phyloP scores from a whole-genome alignment of 2,329 filamentous ascomycete species.

The Elsinoe batatas region DNA sequence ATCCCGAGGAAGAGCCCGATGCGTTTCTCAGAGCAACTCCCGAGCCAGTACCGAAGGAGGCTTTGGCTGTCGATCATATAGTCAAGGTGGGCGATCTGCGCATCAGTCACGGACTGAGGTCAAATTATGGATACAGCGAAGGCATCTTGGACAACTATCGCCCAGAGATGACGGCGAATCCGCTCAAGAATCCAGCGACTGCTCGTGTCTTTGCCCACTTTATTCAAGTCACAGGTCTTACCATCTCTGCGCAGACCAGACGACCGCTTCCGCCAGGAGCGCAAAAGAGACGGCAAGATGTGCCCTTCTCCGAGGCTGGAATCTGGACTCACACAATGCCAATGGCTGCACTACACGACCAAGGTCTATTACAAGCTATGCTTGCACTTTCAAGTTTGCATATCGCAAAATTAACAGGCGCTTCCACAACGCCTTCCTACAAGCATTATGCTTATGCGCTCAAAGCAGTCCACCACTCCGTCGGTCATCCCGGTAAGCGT shows the following conservation, averaged over 20 bases:
- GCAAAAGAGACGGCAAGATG: constrained; percentile 37
- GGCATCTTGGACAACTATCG: constrained; percentile 38
- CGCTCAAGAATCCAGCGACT: constrained; percentile 69
- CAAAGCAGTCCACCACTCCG: constrained; percentile 64
- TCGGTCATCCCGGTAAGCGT: constrained; percentile 58
- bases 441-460: constrained; percentile 88
- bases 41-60: background rate
- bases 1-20: constrained; percentile 38
- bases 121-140: constrained; percentile 17
- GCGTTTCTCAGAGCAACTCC: constrained; percentile 9
- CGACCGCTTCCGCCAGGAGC: constrained; percentile 59
- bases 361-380: constrained; percentile 83
- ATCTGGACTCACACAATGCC: constrained; percentile 69
- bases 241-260: constrained; percentile 72
- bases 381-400: constrained; percentile 79
- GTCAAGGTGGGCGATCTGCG: constrained; percentile 4
- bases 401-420: constrained; percentile 69
- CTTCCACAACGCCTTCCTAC: constrained; percentile 67
- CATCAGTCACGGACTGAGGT: constrained; percentile 7
- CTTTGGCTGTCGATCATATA: constrained; percentile 6
- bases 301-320: constrained; percentile 52
- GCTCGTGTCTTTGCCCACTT: constrained; percentile 85
- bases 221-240: constrained; percentile 80
- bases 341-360: constrained; percentile 70
- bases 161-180: constrained; percentile 43